phyloP scores from a whole-genome alignment of 2,329 filamentous ascomycete genomes.

The Penicillium sp. region DNA sequence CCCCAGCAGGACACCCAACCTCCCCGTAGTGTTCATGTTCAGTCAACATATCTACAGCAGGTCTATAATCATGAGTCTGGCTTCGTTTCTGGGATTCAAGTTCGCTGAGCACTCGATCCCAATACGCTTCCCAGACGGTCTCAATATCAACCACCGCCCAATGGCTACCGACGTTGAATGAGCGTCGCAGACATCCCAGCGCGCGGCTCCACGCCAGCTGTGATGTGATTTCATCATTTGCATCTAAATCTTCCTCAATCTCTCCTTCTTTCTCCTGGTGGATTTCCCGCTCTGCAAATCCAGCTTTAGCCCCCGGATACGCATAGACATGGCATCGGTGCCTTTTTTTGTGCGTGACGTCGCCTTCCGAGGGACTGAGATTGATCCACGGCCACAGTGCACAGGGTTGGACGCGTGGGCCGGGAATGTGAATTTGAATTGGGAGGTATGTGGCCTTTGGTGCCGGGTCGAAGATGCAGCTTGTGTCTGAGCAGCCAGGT shows the following conservation, averaged over 20 bases:
- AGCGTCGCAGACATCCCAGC: conserved; percentile 57
- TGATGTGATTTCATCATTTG: conserved; percentile 48
- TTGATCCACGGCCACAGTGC: conserved; percentile 26
- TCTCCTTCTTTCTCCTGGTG: conserved; percentile 53
- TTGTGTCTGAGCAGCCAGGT: conserved; percentile 29
- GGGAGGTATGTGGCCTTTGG: conserved; percentile 35
- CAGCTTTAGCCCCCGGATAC: conserved; percentile 56
- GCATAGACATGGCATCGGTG: conserved; percentile 45
- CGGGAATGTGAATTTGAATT: conserved; percentile 58
- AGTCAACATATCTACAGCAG: conserved; percentile 7
- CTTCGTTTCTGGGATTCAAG: conserved; percentile 20
- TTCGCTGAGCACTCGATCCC: conserved; percentile 25
- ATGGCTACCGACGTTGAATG: conserved; percentile 49
- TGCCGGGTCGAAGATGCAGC: conserved; percentile 34
- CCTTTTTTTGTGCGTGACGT: conserved; percentile 29
- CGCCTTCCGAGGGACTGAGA: conserved; percentile 25
- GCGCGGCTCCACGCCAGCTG: conserved; percentile 65
- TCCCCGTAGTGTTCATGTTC: conserved; percentile 7
- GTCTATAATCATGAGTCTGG: conserved; percentile 14
- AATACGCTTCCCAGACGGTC: conserved; percentile 41
- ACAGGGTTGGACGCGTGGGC: conserved; percentile 19
- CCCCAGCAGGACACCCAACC: conserved; percentile 8
- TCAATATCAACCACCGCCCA: conserved; percentile 39
- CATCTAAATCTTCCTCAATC: neutral
- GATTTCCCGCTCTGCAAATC: conserved; percentile 66